A percentile compares a stretch with the other conserved stretches of the same genome.
These are phyloP conservation scores for Aureobasidium namibiae DNA, from an alignment of 2,329 filamentous ascomycete species.

Conservation along the genomic window DNA sequence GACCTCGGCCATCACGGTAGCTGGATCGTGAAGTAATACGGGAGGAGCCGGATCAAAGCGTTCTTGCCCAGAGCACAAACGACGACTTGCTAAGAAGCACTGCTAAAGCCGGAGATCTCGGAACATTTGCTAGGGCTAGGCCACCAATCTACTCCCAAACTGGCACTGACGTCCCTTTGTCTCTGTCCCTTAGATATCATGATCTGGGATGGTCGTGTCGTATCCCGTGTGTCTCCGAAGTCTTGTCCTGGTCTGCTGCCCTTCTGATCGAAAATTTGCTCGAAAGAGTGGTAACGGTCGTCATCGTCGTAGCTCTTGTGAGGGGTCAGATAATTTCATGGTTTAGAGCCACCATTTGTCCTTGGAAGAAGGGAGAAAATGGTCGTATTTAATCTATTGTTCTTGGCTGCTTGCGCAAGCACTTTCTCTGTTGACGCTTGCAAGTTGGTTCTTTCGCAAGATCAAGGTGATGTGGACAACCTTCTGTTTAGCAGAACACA, in stretches of 20 bases:
- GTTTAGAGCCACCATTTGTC: not conserved
- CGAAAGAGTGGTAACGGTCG: slow-evolving; percentile 1
- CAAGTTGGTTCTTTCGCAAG: not conserved
- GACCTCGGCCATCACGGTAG: slow-evolving; percentile 11
- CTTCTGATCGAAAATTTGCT: not conserved
- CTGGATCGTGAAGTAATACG: slow-evolving; percentile 6
- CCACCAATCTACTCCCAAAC: no score
- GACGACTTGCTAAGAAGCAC: not conserved
- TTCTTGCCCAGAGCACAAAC: not conserved
- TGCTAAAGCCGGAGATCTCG: not conserved
- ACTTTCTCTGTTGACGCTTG: not conserved
- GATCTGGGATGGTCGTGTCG: not conserved
- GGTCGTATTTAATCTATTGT: not conserved
- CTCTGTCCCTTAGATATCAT: not conserved
- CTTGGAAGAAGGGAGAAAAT: not conserved
- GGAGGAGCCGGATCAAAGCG: not conserved
- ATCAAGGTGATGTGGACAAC: not conserved
- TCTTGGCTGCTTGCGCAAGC: slow-evolving; percentile 6
- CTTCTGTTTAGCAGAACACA: not conserved
- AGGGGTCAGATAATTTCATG: slow-evolving; percentile 1
- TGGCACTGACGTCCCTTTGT: not conserved
- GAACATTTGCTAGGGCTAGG: no score
- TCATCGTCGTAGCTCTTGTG: not conserved
- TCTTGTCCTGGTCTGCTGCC: not conserved
- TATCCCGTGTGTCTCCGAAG: not conserved